A percentile compares a stretch with the other conserved stretches of the same genome.
Evolutionary conservation across 208 protist genomes (phyloP).

Genomic region (Wallacemonas collosoma): DNA sequence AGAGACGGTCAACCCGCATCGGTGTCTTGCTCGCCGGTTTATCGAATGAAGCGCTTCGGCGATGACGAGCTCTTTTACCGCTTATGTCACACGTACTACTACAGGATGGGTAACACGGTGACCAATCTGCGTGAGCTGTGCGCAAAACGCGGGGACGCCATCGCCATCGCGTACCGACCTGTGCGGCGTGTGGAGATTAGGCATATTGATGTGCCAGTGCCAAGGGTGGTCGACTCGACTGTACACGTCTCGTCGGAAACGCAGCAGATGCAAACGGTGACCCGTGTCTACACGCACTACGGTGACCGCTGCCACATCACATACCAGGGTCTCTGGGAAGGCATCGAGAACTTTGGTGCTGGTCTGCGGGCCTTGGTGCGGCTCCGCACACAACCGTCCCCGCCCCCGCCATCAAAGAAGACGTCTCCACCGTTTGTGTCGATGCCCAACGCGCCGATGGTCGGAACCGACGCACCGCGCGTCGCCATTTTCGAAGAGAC

Average conservation of each 20-base stretch:
- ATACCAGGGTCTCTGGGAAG: slow-evolving; percentile 29
- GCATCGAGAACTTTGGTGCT: slow-evolving; percentile 30
- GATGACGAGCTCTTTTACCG: slow-evolving; percentile 15
- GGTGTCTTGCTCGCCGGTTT: neutral
- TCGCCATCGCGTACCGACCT: slow-evolving; percentile 17
- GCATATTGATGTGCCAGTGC: neutral
- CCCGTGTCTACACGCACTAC: slow-evolving; percentile 21
- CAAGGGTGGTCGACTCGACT: neutral
- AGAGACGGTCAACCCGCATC: neutral
- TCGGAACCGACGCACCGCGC: neutral
- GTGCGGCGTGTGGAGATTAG: neutral
- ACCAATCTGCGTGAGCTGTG: slow-evolving; percentile 13
- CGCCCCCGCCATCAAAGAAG: neutral
- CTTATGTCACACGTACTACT: slow-evolving; percentile 19
- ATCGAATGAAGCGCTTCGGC: slow-evolving; percentile 9
- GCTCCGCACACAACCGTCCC: neutral
- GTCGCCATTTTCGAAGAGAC: slow-evolving; percentile 53
- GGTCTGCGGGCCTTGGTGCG: slow-evolving; percentile 20
- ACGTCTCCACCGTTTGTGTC: neutral
- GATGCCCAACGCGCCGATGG: slow-evolving; percentile 1
- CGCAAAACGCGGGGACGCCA: neutral
- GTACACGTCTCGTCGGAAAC: neutral
- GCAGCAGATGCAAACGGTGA: neutral
- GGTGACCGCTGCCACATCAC: slow-evolving; percentile 23
- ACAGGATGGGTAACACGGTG: slow-evolving; percentile 16